phyloP scores from a whole-genome alignment of 2,329 filamentous ascomycete genomes.

The Venturia carpophila region DNA sequence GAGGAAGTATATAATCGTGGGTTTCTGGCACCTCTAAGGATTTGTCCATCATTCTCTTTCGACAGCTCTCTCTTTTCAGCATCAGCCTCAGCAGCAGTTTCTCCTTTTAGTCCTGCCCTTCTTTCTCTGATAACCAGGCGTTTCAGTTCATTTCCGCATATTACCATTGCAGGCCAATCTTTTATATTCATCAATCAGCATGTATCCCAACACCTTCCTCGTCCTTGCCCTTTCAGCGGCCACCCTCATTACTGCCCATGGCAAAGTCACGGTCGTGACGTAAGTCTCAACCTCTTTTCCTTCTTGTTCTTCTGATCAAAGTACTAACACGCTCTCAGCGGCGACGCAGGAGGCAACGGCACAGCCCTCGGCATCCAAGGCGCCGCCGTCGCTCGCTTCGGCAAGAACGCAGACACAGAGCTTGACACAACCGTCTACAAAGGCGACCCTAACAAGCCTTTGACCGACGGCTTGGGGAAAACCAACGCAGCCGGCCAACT shows the following conservation, averaged over 20 bases:
- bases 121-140: not conserved
- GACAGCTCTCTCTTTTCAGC: not conserved
- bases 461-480: constrained; percentile 34
- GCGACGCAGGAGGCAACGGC: constrained; percentile 36
- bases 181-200: not conserved
- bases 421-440: constrained; percentile 41
- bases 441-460: constrained; percentile 26
- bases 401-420: constrained; percentile 37
- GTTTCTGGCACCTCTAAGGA: not conserved
- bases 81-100: not conserved
- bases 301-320: not conserved
- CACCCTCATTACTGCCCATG: constrained; percentile 21
- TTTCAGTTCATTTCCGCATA: not conserved
- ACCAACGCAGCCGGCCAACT: constrained; percentile 34
- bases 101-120: not conserved
- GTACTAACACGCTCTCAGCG: constrained; percentile 18
- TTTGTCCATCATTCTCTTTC: not conserved
- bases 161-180: not conserved
- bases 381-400: constrained; percentile 35
- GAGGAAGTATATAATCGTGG: not conserved
- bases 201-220: constrained; percentile 3
- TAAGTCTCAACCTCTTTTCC: not conserved
- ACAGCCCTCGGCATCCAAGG: constrained; percentile 39
- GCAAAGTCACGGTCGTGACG: constrained; percentile 20
- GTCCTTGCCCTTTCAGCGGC: constrained; percentile 11